phyloP scores from a whole-genome alignment of 768 basidiomycete genomes.

The Tylopilus felleus region DNA sequence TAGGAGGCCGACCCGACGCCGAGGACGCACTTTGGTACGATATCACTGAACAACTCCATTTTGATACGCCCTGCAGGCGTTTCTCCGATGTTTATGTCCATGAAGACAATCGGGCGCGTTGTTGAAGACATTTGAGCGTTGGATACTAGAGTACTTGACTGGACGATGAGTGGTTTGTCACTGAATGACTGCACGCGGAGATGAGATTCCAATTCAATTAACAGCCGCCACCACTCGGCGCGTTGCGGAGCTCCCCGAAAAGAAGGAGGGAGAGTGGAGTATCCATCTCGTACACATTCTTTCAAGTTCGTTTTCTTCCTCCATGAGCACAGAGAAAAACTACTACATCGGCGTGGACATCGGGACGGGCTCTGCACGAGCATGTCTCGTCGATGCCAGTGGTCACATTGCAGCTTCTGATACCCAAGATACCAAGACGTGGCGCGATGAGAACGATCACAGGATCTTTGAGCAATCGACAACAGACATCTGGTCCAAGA shows the following conservation, averaged over 20 bases:
- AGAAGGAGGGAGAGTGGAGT: constrained; percentile 12
- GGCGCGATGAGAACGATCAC: constrained; percentile 79
- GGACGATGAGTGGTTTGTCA: not conserved
- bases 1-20: not conserved
- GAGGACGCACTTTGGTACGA: constrained; percentile 80
- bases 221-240: not conserved
- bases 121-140: constrained; percentile 40
- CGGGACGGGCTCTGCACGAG: constrained; percentile 92
- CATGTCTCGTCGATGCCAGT: constrained; percentile 66
- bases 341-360: constrained; percentile 80
- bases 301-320: constrained; percentile 3
- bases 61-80: constrained; percentile 93
- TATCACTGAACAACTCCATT: constrained; percentile 96
- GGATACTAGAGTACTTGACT: not conserved
- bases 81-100: constrained; percentile 96
- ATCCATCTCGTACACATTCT: constrained; percentile 3
- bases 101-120: constrained; percentile 87
- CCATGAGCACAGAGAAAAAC: constrained; percentile 35
- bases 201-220: not conserved
- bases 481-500: constrained; percentile 76
- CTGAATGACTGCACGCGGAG: not conserved
- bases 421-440: constrained; percentile 80
- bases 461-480: constrained; percentile 98
- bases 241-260: constrained; percentile 3
- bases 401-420: constrained; percentile 77